Conservation (phyloP, 106 monocot species). For the Acorus calamus region DNA sequence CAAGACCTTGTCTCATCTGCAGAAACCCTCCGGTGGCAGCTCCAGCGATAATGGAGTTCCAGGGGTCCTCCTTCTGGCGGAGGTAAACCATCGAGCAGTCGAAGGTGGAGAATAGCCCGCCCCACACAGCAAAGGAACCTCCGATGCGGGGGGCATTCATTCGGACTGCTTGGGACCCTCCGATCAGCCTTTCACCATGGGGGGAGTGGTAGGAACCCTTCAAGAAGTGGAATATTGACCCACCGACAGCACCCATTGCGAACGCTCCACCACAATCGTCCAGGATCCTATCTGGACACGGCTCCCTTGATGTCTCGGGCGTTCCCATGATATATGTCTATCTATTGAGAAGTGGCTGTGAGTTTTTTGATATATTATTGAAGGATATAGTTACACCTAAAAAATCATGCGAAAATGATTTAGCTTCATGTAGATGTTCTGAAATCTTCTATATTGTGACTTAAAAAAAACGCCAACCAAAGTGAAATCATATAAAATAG, state of each 20-base stretch:
- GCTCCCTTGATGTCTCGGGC: conserved; percentile 86
- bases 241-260: conserved; percentile 88
- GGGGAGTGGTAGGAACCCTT: conserved; percentile 82
- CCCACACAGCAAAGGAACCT: conserved; percentile 96
- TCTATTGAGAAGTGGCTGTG: no score
- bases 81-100: conserved; percentile 86
- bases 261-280: conserved; percentile 86
- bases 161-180: conserved; percentile 55
- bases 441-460: no score
- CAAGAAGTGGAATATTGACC: conserved; percentile 78
- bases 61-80: conserved; percentile 91
- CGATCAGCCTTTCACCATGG: conserved; percentile 60
- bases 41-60: conserved; percentile 81
- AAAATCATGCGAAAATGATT: no score
- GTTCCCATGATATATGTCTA: conserved; percentile 42
- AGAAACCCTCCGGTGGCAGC: conserved; percentile 87
- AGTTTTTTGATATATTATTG: no score
- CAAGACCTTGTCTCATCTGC: conserved; percentile 58
- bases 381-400: no score
- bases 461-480: no score
- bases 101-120: conserved; percentile 81
- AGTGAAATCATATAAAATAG: no score
- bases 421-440: no score
- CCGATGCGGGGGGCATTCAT: conserved; percentile 89
- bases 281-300: conserved; percentile 78